phyloP scores from a whole-genome alignment of 2,329 filamentous ascomycete genomes.

The Claviceps sp. region DNA sequence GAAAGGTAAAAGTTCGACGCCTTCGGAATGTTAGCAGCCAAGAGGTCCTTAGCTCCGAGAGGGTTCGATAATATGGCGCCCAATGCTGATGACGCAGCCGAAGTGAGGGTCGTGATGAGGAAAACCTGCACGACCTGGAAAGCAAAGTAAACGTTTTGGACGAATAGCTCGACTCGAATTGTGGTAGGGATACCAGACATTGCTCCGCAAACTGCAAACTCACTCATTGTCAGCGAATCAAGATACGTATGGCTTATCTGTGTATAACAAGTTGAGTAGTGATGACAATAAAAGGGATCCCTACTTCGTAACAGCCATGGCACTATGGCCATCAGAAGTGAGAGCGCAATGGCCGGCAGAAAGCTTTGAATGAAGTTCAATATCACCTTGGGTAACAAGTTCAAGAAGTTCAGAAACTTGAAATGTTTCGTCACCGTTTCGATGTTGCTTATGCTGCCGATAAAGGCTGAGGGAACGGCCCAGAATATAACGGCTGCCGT shows the following conservation, averaged over 20 bases:
- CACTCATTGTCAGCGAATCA: slow-evolving; percentile 6
- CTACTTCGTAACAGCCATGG: slow-evolving; percentile 61
- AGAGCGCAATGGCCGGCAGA: slow-evolving; percentile 63
- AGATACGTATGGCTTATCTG: not conserved
- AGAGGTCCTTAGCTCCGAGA: slow-evolving; percentile 42
- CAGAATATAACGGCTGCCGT: slow-evolving; percentile 77
- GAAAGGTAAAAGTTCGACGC: slow-evolving; percentile 88
- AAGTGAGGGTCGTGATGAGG: slow-evolving; percentile 70
- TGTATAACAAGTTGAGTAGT: not conserved
- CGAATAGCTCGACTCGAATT: slow-evolving; percentile 72
- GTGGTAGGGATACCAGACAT: slow-evolving; percentile 66
- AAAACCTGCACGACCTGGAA: slow-evolving; percentile 91
- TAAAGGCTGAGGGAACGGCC: slow-evolving; percentile 59
- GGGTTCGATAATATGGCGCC: slow-evolving; percentile 52
- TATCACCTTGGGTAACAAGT: slow-evolving; percentile 54
- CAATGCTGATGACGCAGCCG: slow-evolving; percentile 61
- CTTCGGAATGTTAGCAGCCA: slow-evolving; percentile 63
- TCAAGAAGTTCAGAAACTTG: slow-evolving; percentile 62
- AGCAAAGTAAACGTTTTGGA: slow-evolving; percentile 81
- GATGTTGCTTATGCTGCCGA: slow-evolving; percentile 80
- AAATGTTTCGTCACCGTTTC: slow-evolving; percentile 49
- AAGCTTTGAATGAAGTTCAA: slow-evolving; percentile 76
- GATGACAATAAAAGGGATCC: not conserved
- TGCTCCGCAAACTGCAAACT: slow-evolving; percentile 52
- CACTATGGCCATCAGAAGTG: slow-evolving; percentile 75